phyloP scores from a whole-genome alignment of 139 green algal genomes.

The Coelastrella sp. region DNA sequence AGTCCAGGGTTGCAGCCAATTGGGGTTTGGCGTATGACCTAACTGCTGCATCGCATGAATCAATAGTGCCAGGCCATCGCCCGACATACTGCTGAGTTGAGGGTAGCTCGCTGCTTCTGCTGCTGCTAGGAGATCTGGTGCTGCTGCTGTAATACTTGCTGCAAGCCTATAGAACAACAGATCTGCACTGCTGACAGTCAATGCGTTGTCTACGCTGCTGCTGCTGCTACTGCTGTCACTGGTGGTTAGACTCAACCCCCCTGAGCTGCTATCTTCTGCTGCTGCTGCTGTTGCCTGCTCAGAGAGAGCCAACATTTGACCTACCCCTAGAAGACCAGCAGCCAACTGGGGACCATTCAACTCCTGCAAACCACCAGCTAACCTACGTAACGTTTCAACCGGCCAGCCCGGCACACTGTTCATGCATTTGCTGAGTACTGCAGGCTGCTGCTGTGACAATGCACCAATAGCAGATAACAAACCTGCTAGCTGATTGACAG shows the following conservation, averaged over 20 bases:
- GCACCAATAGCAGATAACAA: neutral
- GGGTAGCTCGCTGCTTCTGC: neutral
- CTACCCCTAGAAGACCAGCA: neutral
- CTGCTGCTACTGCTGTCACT: neutral
- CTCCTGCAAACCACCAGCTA: neutral
- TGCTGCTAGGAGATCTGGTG: neutral
- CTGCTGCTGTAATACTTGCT: neutral
- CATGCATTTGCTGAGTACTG: no score
- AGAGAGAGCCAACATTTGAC: neutral
- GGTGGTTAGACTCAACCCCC: neutral
- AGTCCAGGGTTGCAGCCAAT: neutral
- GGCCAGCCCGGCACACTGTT: neutral
- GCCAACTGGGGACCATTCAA: constrained; percentile 8
- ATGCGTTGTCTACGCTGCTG: neutral
- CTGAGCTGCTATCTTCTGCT: neutral
- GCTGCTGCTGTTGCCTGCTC: constrained; percentile 9
- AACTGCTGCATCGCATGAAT: neutral
- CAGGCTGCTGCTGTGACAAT: neutral
- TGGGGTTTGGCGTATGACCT: neutral
- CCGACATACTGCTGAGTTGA: neutral
- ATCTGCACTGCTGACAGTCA: neutral
- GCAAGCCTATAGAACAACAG: neutral
- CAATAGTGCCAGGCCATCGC: neutral
- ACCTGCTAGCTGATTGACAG: constrained; percentile 2
- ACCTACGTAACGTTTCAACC: neutral